Evolutionary conservation across 23 red algal genomes (phyloP), one percentile per base, ranked within the genome.

Genomic region (Chondrus crispus): DNA sequence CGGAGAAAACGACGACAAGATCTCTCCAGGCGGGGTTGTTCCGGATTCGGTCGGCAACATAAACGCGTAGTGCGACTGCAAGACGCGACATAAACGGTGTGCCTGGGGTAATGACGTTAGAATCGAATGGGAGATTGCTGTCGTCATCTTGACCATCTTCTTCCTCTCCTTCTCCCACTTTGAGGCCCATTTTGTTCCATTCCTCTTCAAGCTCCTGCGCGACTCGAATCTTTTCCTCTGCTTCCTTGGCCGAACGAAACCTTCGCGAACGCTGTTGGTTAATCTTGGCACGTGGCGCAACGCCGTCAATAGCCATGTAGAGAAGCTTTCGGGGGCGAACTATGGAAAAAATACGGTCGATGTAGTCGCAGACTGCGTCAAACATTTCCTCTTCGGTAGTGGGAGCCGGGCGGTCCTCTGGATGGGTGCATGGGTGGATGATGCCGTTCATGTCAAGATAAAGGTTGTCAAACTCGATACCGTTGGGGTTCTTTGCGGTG

Each of bases 371-470:
- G 40, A 99, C 78, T 10, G 82, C 93, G 19, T 92, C 69, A 79
- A 96, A 95, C 94, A 99, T 99, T 33, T 92, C 91, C 12, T 64
- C 82, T 57, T 96, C 86, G 35, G 80, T 95, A 46, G 32, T 89
- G 2, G 88, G 89, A n/a, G 90, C 85, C 36, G 90, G 88, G 33
- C 74, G 32, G 50, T 98, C 96, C 38, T 95, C 93, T 10, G 94
- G 94, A 54, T 99, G 97, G 29, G 97, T 91, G 40, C 94, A 96
- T 28, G 87, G 94, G 68, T 99, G 97, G 40, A 99, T 95, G 60
- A 99, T 94, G 52, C 97, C 97, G 71, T 99, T 99, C 97, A 99
- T 95, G 71, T 99, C 97, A 22, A 99, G 68, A 86, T 98, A 98
- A 37, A 98, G 90, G 68, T 98, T 98, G 81, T 93, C 89, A 88